Conservation (phyloP, 345 rosid genomes). For the Bruguiera parviflora region DNA sequence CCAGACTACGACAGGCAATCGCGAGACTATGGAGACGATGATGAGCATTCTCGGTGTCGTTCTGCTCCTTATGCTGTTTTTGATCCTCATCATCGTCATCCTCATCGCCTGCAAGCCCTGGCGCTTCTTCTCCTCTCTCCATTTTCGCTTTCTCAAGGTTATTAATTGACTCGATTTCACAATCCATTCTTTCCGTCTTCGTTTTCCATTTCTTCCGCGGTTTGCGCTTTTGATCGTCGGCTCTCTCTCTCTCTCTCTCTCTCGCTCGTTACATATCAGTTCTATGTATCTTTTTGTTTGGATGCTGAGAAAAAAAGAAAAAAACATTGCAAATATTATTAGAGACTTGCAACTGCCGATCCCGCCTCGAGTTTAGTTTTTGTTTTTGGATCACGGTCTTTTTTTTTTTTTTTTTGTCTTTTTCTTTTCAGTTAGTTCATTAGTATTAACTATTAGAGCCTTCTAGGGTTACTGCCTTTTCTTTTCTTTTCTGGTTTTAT, state of each 20-base stretch:
- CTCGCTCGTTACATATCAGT: no score
- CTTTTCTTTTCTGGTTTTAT: no score
- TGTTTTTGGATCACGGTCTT: no score
- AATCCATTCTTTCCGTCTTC: no score
- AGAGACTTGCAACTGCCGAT: not conserved
- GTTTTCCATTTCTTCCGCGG: not conserved
- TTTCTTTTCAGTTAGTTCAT: not conserved
- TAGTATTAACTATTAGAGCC: no score
- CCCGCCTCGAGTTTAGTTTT: not conserved
- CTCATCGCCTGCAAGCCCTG: slow-evolving; percentile 83
- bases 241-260: no score
- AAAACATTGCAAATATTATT: no score
- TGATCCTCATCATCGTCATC: slow-evolving; percentile 65
- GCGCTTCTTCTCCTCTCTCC: slow-evolving; percentile 62
- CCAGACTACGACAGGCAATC: slow-evolving; percentile 25
- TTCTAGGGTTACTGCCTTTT: no score
- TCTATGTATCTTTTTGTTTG: not conserved
- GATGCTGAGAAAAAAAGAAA: not conserved
- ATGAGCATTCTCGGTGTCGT: slow-evolving; percentile 43
- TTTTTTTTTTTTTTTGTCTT: not conserved
- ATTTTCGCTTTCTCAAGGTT: slow-evolving; percentile 59
- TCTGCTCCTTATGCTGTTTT: slow-evolving; percentile 41
- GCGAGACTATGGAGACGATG: slow-evolving; percentile 41
- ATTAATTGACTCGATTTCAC: not conserved
- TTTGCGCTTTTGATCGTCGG: no score